Evolutionary conservation across 1,139 yeast species (phyloP), one percentile per base, ranked within the genome.

Genomic region (Pichia sp.): DNA sequence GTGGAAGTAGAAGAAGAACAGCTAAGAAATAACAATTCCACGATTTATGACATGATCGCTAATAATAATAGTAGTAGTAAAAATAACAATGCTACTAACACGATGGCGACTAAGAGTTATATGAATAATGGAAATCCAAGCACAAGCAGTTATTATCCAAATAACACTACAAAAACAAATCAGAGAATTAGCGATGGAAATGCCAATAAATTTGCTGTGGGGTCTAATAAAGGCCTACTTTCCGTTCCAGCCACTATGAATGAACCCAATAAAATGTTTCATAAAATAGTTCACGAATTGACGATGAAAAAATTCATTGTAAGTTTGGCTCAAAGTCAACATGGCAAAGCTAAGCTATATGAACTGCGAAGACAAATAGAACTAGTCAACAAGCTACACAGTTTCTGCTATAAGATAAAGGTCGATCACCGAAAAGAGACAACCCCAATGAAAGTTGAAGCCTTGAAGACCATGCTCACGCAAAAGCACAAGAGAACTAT

Each of bases 1-100:
- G 96, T 95, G 1, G 97, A 92, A 65, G 81, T 89, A 41, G 86
- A 84, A 62, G 96, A 90, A 61, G 86, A 84, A 20, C 63, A 67
- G 36, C 9, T 50, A 1, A 53, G 52, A 33, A 62, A 57, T 44
- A 51, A 48, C 34, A 46, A 50, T 8, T 6, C 29, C 17, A 7
- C 48, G 9, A 27, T 34, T 43, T 6, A 8, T 17, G 50, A n/a
- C n/a, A n/a, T 44, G 8, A 43, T 30, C n/a, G 10, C 40, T 34
- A 47, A 33, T 34, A 29, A n/a, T n/a, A 16, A 27, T 27, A 42
- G 4, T 48, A 34, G 24, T 14, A 2, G 17, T 38, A 7, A n/a
- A 9, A 44, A 29, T 8, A 33, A 29, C 5, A 38, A 27, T 16
- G n/a, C 47, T 17, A 16, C 10, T 9, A 17, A 3, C 10, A 16